Evolutionary conservation across 2,329 filamentous ascomycete genomes (phyloP), one percentile per base, ranked within the genome.

Genomic region (Aspergillus sclerotialis): DNA sequence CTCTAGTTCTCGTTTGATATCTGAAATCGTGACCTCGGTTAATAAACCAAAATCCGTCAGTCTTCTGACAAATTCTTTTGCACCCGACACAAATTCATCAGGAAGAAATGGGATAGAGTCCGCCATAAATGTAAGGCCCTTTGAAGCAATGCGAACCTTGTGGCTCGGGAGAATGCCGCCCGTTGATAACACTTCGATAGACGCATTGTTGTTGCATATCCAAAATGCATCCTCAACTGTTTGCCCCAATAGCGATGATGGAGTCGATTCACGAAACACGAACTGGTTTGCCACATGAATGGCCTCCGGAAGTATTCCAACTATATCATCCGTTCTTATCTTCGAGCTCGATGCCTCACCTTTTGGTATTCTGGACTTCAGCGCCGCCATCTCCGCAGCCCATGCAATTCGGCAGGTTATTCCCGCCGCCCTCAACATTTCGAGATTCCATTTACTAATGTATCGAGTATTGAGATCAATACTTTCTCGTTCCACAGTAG

Each of bases 381-480:
- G 69, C 31, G 84, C 79, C 4, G 69, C 67, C 87, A 96, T 94
- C 56, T 95, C 89, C 43, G 85, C 82, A 7, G 80, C 72, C 64
- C 93, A 98, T 1, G 88, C 85, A 43, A 98, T 76, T 32, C 92
- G 79, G 40, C 87, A 84, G 44, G 94, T 81, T 45, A 98, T 88
- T 26, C 92, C 92, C 12, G 90, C 86, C 18, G 89, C 84, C 28
- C 90, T 78, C 25, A 98, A 70, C 71, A 98, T 85, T 56, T 96
- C 92, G 14, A 86, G 73, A 51, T 98, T 98, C 93, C 92, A 98
- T 11, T 81, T 87, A 42, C 88, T 82, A 11, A 98, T 90, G 71
- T 88, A 94, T 36, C 89, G 79, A 11, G 92, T 93, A 57, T 98
- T 96, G 43, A 98, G 71, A 60, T 98, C 92, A 38, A 98, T 94